Evolutionary conservation across 2,329 filamentous ascomycete genomes (phyloP).

Genomic region (Dothiorella sarmentorum): DNA sequence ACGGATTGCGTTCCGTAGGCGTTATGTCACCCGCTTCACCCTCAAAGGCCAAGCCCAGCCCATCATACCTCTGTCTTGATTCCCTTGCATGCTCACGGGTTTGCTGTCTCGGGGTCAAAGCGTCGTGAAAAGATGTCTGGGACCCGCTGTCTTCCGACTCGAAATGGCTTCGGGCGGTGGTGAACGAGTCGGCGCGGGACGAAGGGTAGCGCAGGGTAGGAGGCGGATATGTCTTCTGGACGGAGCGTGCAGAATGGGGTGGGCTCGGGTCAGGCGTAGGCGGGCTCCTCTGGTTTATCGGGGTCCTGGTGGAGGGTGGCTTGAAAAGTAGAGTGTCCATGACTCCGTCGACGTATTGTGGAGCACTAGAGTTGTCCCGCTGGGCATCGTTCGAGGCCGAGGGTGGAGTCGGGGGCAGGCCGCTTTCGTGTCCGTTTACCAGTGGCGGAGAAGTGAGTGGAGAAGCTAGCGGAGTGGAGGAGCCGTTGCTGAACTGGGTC

Average conservation of each 20-base stretch:
- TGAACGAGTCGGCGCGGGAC: constrained; percentile 45
- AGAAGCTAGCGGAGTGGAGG: constrained; percentile 29
- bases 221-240: constrained; percentile 19
- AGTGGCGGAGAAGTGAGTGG: constrained; percentile 21
- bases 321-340: constrained; percentile 37
- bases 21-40: constrained; percentile 30
- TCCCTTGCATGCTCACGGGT: constrained; percentile 22
- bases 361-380: constrained; percentile 25
- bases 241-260: constrained; percentile 26
- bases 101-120: constrained; percentile 27
- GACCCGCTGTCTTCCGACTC: constrained; percentile 33
- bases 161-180: constrained; percentile 43
- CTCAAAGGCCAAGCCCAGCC: constrained; percentile 37
- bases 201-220: constrained; percentile 37
- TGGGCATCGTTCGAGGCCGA: constrained; percentile 34
- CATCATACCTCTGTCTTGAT: constrained; percentile 23
- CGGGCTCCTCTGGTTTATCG: constrained; percentile 40
- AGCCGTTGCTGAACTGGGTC: constrained; percentile 24
- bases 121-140: constrained; percentile 27
- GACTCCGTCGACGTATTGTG: constrained; percentile 40
- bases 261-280: constrained; percentile 39
- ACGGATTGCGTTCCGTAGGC: constrained; percentile 27
- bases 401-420: constrained; percentile 46
- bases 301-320: constrained; percentile 40
- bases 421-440: constrained; percentile 31